These are phyloP conservation scores for Diaporthe ampelina DNA, from an alignment of 2,329 filamentous ascomycete species.

Conservation along the genomic window DNA sequence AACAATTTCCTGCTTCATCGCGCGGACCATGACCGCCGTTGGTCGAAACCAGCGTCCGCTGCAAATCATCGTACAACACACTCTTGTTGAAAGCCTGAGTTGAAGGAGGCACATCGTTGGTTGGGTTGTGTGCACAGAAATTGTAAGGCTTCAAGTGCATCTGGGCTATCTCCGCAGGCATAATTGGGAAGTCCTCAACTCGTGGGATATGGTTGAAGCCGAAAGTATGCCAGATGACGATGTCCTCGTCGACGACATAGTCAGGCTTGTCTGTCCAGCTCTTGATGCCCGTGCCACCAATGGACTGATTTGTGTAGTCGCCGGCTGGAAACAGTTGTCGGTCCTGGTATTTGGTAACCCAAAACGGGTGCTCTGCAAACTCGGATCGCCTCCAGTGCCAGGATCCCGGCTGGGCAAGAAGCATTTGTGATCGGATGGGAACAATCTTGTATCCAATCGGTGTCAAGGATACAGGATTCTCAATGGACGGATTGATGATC, in stretches of 20 bases:
- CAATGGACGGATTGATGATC: too few species aligned
- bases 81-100: constrained; percentile 53
- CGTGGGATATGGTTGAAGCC: constrained; percentile 76
- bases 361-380: too few species aligned
- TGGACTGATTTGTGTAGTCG: constrained; percentile 62
- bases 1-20: neutral
- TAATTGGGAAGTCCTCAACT: constrained; percentile 77
- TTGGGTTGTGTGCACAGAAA: constrained; percentile 66
- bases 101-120: constrained; percentile 62
- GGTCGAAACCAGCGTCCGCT: neutral
- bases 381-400: too few species aligned
- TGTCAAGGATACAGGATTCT: too few species aligned
- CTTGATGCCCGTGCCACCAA: constrained; percentile 40
- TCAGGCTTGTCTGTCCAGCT: constrained; percentile 52
- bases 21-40: neutral
- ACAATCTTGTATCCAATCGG: too few species aligned
- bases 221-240: constrained; percentile 71
- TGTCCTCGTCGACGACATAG: constrained; percentile 61
- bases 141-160: constrained; percentile 62
- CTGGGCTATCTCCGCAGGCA: constrained; percentile 69
- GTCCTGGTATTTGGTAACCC: too few species aligned
- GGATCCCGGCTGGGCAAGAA: too few species aligned
- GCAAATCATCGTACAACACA: constrained; percentile 44
- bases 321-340: constrained; percentile 61
- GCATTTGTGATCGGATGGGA: too few species aligned